These are phyloP conservation scores for Apiospora aurea DNA, from an alignment of 2,329 filamentous ascomycete species.

Conservation along the genomic window DNA sequence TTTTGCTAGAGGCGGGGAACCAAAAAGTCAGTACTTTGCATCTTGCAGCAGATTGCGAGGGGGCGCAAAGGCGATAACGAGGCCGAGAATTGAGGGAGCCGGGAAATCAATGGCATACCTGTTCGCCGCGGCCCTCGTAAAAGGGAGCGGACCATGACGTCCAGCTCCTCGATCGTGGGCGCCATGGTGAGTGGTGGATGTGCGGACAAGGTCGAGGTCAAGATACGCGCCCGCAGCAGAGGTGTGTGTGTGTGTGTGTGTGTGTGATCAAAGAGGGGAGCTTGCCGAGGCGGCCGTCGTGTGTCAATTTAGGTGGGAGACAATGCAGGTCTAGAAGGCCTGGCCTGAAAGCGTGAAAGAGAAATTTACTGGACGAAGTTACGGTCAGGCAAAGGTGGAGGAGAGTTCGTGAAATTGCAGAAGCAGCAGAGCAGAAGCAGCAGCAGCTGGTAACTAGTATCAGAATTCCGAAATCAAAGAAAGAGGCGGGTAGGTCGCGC, in stretches of 20 bases:
- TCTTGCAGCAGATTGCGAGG: slow-evolving; percentile 26
- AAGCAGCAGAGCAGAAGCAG: neutral
- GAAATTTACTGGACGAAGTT: slow-evolving; percentile 7
- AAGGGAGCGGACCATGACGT: slow-evolving; percentile 97
- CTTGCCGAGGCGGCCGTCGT: slow-evolving; percentile 25
- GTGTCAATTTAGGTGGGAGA: neutral
- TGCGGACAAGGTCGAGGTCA: slow-evolving; percentile 27
- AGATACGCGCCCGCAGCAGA: slow-evolving; percentile 15
- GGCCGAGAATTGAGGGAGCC: neutral
- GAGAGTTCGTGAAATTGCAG: slow-evolving; percentile 19
- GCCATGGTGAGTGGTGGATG: slow-evolving; percentile 59
- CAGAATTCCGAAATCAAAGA: slow-evolving; percentile 15
- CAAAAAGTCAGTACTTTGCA: slow-evolving; percentile 46
- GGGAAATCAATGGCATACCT: slow-evolving; percentile 64
- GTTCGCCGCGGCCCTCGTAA: slow-evolving; percentile 94
- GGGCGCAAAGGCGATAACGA: slow-evolving; percentile 31
- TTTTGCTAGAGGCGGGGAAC: slow-evolving; percentile 76
- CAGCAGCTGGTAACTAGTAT: slow-evolving; percentile 1
- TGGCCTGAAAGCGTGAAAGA: neutral
- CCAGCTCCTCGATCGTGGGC: slow-evolving; percentile 88
- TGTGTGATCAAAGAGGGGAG: slow-evolving; percentile 6
- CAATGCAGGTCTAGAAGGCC: neutral
- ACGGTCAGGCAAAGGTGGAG: slow-evolving; percentile 22
- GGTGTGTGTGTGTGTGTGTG: slow-evolving; percentile 22
- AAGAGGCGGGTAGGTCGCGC: slow-evolving; percentile 21